Percentiles rank a stretch among this genome's conserved stretches.
Conservation (phyloP, 495 filamentous ascomycete species). For the Zalerion maritima region DNA sequence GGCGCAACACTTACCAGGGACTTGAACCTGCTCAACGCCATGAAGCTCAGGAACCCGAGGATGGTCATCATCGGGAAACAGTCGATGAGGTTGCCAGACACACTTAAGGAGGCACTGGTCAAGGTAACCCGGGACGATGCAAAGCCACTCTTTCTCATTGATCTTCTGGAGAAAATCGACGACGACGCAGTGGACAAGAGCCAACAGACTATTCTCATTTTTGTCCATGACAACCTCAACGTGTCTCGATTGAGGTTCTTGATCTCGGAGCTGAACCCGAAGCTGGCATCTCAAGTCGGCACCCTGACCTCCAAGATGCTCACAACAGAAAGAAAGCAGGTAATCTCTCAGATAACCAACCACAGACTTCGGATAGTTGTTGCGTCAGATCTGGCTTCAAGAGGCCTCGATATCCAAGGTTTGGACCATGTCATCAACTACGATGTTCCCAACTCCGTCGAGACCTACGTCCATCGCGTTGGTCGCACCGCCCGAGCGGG, state of each 20-base stretch:
- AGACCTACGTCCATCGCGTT: slow-evolving; percentile 82
- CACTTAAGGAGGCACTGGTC: slow-evolving; percentile 57
- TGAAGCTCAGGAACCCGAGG: slow-evolving; percentile 60
- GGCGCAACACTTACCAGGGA: slow-evolving; percentile 93
- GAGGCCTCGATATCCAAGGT: slow-evolving; percentile 73
- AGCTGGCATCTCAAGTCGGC: slow-evolving; percentile 39
- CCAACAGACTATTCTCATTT: slow-evolving; percentile 51
- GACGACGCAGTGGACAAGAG: slow-evolving; percentile 1
- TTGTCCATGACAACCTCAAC: slow-evolving; percentile 76
- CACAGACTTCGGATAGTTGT: slow-evolving; percentile 60
- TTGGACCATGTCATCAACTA: slow-evolving; percentile 87
- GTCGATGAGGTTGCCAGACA: slow-evolving; percentile 40
- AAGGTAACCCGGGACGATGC: slow-evolving; percentile 58
- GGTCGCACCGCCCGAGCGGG: slow-evolving; percentile 83
- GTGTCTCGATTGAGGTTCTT: slow-evolving; percentile 69
- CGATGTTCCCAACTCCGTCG: slow-evolving; percentile 68
- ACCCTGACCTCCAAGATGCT: slow-evolving; percentile 64
- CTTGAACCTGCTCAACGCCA: slow-evolving; percentile 56
- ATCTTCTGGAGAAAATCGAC: slow-evolving; percentile 35
- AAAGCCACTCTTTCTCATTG: slow-evolving; percentile 72
- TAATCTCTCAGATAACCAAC: slow-evolving; percentile 45
- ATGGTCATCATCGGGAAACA: slow-evolving; percentile 50
- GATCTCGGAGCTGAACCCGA: slow-evolving; percentile 50
- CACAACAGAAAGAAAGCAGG: slow-evolving; percentile 42
- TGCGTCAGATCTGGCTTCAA: slow-evolving; percentile 80